These are phyloP conservation scores for Trichoderma citrinoviride DNA, from an alignment of 2,329 filamentous ascomycete genomes.

Conservation along the genomic window DNA sequence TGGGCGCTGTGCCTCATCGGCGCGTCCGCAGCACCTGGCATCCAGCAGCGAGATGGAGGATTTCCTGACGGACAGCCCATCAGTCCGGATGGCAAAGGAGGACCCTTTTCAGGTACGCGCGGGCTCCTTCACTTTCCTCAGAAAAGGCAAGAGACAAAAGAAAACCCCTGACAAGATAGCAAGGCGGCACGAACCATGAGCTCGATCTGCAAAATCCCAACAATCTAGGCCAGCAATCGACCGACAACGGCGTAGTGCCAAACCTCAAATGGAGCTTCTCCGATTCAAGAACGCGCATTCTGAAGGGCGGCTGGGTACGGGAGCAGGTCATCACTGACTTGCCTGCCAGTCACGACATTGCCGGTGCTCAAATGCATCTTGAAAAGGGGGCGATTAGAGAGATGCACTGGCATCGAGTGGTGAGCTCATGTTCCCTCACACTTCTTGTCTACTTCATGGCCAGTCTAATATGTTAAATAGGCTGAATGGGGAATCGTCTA, in stretches of 20 bases:
- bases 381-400: slow-evolving; percentile 64
- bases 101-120: slow-evolving; percentile 52
- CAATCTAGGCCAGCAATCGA: slow-evolving; percentile 59
- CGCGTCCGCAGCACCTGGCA: slow-evolving; percentile 26
- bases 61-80: slow-evolving; percentile 56
- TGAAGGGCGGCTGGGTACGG: slow-evolving; percentile 63
- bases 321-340: slow-evolving; percentile 67
- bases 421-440: slow-evolving; percentile 37
- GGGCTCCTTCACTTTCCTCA: background rate
- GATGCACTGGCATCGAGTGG: slow-evolving; percentile 66
- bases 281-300: slow-evolving; percentile 61
- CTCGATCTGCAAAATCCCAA: slow-evolving; percentile 63
- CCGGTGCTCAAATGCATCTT: slow-evolving; percentile 66
- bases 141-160: too few relatives aligned
- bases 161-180: background rate
- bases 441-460: background rate
- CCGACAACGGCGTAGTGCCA: slow-evolving; percentile 61
- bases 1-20: slow-evolving; percentile 21
- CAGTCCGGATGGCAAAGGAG: slow-evolving; percentile 57
- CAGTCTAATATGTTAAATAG: slow-evolving; percentile 33
- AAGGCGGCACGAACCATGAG: slow-evolving; percentile 62
- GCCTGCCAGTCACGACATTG: slow-evolving; percentile 62
- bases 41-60: slow-evolving; percentile 27
- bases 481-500: slow-evolving; percentile 67
- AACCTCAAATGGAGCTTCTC: slow-evolving; percentile 71